A percentile compares a stretch with the other conserved stretches of the same genome.
These are phyloP conservation scores for Agrocybe praecox DNA, from an alignment of 768 basidiomycete species.

Conservation along the genomic window DNA sequence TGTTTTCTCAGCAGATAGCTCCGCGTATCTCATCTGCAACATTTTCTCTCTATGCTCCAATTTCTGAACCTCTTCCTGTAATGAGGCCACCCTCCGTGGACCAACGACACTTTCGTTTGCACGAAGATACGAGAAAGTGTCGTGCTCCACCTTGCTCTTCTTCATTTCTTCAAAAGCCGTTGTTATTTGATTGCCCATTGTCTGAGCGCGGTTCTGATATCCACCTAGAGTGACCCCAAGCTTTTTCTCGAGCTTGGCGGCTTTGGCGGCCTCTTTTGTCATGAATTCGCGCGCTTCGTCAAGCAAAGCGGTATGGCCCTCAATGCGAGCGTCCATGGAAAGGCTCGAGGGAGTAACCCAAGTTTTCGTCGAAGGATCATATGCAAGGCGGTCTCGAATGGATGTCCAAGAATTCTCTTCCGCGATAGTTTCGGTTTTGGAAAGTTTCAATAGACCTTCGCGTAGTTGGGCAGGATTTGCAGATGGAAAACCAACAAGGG, in stretches of 20 bases:
- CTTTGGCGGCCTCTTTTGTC: slow-evolving; percentile 79
- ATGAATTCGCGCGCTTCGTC: slow-evolving; percentile 68
- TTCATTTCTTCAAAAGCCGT: slow-evolving; percentile 75
- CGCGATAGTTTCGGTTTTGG: slow-evolving; percentile 63
- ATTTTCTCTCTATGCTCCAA: slow-evolving; percentile 76
- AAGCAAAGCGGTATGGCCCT: slow-evolving; percentile 66
- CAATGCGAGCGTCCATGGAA: slow-evolving; percentile 57
- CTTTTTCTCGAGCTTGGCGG: slow-evolving; percentile 89
- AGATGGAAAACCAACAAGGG: slow-evolving; percentile 80
- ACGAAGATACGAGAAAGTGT: slow-evolving; percentile 77
- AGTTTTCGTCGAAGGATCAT: slow-evolving; percentile 42
- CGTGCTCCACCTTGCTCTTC: slow-evolving; percentile 66
- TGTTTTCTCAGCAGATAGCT: slow-evolving; percentile 70
- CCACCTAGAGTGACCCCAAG: slow-evolving; percentile 87
- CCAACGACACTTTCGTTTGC: slow-evolving; percentile 74
- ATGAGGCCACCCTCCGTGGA: slow-evolving; percentile 73
- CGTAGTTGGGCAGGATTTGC: slow-evolving; percentile 80
- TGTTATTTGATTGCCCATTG: slow-evolving; percentile 61
- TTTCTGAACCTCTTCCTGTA: slow-evolving; percentile 86
- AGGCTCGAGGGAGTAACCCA: slow-evolving; percentile 74
- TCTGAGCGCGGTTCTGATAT: slow-evolving; percentile 76
- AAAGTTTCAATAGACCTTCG: slow-evolving; percentile 68
- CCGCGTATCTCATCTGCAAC: slow-evolving; percentile 85
- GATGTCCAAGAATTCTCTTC: slow-evolving; percentile 73
- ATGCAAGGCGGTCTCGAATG: slow-evolving; percentile 62